Evolutionary conservation across 225 moss, liverwort and hornwort species (phyloP), one percentile per base, ranked within the genome.

Genomic region (Antitrichia curtipendula): DNA sequence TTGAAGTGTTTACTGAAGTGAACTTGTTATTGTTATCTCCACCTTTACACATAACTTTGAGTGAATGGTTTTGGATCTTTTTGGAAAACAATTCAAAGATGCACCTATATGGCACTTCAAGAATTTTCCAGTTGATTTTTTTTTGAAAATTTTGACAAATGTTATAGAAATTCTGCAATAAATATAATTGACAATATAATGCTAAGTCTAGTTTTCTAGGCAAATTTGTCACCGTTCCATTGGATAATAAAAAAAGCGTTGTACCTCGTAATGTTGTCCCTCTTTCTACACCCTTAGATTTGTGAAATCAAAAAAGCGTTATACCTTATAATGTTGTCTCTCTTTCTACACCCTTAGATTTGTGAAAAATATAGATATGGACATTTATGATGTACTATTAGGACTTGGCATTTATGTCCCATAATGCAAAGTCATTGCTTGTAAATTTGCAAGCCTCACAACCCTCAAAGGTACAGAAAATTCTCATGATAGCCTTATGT

Each of bases 261-360:
- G 3, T 36, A 65, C 6, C 36, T 20, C 6, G 3, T 36, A 36
- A 36, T 34, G 34, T 32, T 65, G 20, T 36, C 20, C 20, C 6
- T 36, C 29, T 29, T 29, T 61, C 7, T 61, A 15, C 7, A 61
- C 14, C 2, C n/a, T n/a, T n/a, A n/a, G n/a, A n/a, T n/a, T n/a
- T n/a, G n/a, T n/a, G n/a, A n/a, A 23, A 22, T n/a, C 4, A 13
- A 2, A 68, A 68, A 65, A 68, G 13, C 0, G 0, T 40, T 68
- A 6, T n/a, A 66, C 6, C n/a, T 21, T 4, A 6, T n/a, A n/a
- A n/a, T 34, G 36, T 34, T 65, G 21, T n/a, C 21, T 11, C 3
- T n/a, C 31, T 31, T 29, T 62, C 8, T 62, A 16, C 8, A 62
- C 16, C 3, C 0, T 69, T 24, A 40, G 7, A 23, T 68, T 38